Base-by-base conservation (phyloP, 2,329 filamentous ascomycete species). In the Cytospora chrysosperma region DNA sequence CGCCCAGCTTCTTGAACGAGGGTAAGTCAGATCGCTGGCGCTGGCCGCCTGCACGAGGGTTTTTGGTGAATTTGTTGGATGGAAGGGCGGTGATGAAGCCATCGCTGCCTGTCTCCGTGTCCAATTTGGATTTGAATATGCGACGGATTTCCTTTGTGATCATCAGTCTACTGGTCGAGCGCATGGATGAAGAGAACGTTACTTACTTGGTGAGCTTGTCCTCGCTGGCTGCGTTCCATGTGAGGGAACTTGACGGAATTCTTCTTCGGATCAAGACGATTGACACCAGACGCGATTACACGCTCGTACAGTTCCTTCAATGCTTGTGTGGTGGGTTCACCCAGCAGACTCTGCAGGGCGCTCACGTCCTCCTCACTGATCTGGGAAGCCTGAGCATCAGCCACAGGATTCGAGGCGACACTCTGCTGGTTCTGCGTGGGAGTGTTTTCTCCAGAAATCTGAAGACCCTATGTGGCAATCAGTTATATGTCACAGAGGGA, bases 71-170 rank as follows among this genome's bases (percentile, higher is more conserved):
- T 81, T 67, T 90, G 81, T 68, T 67, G 15, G 80, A 74, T 61
- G 91, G 85, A 8, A 81, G 81, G 28, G 91, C 90, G 54, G 91
- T 85, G 64, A 88, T 86, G 65, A 89, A 85, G 53, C 82, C 82
- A 4, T 75, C 73, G 24, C 72, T 72, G 49, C 80, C 77, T 2
- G 93, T 96, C 21, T 80, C 81, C 1, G 92, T 96, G 63, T 96
- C 91, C 57, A 97, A 82, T 62, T 86, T 84, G 3, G 88, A 89
- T n/a, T 81, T 79, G 75, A 97, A 97, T 65, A 96, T 88, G 49
- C 88, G 88, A 28, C 93, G 90, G 53, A 97, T 80, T 79, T 85
- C 81, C 71, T 79, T 56, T 13, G 75, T 57, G 74, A 63, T 59
- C 43, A 62, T 64, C 34, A 56, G 60, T 53, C 55, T 21, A 34